These are phyloP conservation scores for Hemisphaericaspora xylanilytica DNA, from an alignment of 1,139 yeast species.

Conservation along the genomic window DNA sequence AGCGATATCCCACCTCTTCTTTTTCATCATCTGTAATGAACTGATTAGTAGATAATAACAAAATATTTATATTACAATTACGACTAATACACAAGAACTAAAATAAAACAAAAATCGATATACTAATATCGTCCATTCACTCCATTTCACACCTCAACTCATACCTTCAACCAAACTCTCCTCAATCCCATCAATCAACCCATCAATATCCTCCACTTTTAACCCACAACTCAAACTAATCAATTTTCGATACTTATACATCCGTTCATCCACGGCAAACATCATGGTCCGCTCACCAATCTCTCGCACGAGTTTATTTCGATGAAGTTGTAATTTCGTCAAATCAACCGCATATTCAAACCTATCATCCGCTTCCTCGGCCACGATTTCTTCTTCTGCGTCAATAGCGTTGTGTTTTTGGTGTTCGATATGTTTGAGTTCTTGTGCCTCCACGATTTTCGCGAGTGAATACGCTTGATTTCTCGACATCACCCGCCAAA, in stretches of 20 bases:
- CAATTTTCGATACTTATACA: slow-evolving; percentile 77
- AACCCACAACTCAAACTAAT: slow-evolving; percentile 83
- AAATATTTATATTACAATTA: too few relatives aligned
- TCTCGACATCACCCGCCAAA: slow-evolving; percentile 26
- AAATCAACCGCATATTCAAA: slow-evolving; percentile 39
- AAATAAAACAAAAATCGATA: background rate
- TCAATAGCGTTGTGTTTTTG: background rate
- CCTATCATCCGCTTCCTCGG: slow-evolving; percentile 14
- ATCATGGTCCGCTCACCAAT: slow-evolving; percentile 36
- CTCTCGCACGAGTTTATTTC: slow-evolving; percentile 42
- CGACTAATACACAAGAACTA: background rate
- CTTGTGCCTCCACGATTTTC: too few relatives aligned
- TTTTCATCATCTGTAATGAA: too few relatives aligned
- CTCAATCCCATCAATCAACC: slow-evolving; percentile 48
- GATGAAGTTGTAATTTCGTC: slow-evolving; percentile 51
- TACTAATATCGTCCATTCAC: background rate
- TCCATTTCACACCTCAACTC: background rate
- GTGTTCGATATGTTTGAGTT: too few relatives aligned
- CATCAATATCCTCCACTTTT: slow-evolving; percentile 75
- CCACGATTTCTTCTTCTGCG: slow-evolving; percentile 8
- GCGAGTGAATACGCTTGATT: slow-evolving; percentile 33
- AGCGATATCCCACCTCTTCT: too few relatives aligned
- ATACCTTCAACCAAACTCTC: slow-evolving; percentile 38
- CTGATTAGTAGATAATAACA: too few relatives aligned
- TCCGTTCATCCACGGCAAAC: slow-evolving; percentile 50